A percentile compares a stretch with the other conserved stretches of the same genome.
phyloP scores from a whole-genome alignment of 495 filamentous ascomycete species.

The Penicillium cinerascens region DNA sequence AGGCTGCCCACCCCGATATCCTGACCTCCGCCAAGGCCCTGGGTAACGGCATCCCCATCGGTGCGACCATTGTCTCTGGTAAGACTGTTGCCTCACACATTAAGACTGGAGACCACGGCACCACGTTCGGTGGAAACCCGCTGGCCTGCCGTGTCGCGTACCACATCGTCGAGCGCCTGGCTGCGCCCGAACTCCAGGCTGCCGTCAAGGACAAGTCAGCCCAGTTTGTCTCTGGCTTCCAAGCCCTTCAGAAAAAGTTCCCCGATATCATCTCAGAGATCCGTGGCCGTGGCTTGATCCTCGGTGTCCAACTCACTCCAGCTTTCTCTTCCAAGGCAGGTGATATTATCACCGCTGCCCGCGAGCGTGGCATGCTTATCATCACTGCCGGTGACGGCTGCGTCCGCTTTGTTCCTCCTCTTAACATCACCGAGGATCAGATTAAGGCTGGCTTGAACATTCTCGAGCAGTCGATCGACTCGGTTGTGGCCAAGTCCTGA shows the following conservation, averaged over 20 bases:
- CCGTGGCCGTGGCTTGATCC: conserved; percentile 76
- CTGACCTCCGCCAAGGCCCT: conserved; percentile 92
- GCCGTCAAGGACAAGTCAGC: conserved; percentile 61
- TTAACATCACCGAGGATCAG: conserved; percentile 72
- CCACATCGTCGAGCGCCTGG: conserved; percentile 72
- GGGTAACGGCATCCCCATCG: conserved; percentile 93
- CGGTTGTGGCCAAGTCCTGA: conserved; percentile 29
- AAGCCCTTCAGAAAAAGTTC: conserved; percentile 58
- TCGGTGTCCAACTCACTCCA: conserved; percentile 75
- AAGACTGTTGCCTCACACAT: conserved; percentile 76
- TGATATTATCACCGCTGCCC: conserved; percentile 72
- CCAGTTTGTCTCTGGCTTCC: conserved; percentile 62
- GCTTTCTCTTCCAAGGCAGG: conserved; percentile 57
- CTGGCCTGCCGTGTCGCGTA: conserved; percentile 80
- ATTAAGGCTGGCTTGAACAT: conserved; percentile 72
- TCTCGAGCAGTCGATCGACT: conserved; percentile 71
- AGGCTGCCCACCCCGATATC: conserved; percentile 87
- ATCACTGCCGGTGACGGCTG: conserved; percentile 92
- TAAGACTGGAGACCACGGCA: conserved; percentile 90
- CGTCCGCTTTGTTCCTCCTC: conserved; percentile 77
- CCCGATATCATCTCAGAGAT: conserved; percentile 73
- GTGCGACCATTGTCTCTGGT: conserved; percentile 77
- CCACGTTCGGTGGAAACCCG: conserved; percentile 95
- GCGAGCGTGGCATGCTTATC: conserved; percentile 83
- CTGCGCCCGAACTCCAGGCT: conserved; percentile 59